A percentile compares a stretch with the other conserved stretches of the same genome.
Conservation (phyloP, 345 rosid species). For the Raphanus sativus region DNA sequence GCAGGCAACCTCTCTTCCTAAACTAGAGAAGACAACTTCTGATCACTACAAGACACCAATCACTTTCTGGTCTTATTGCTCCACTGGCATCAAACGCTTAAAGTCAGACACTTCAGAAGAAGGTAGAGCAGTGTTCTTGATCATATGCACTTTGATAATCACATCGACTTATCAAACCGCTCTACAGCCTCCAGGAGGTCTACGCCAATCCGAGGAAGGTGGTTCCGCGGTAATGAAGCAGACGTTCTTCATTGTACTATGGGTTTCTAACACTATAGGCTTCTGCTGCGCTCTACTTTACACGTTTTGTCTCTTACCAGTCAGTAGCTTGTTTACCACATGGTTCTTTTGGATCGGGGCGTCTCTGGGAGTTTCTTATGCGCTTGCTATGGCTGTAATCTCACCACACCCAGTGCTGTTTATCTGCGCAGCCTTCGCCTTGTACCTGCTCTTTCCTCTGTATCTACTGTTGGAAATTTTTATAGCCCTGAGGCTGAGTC, state of each 20-base stretch:
- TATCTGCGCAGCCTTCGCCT: not conserved
- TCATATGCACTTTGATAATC: constrained; percentile 22
- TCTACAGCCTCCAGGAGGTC: constrained; percentile 29
- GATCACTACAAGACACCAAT: not conserved
- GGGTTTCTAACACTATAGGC: constrained; percentile 22
- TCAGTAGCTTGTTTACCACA: not conserved
- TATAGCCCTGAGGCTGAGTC: not conserved
- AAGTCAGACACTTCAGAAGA: not conserved
- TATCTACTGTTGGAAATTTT: not conserved
- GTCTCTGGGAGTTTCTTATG: constrained; percentile 22
- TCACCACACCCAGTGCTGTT: constrained; percentile 5
- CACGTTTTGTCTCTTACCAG: constrained; percentile 35
- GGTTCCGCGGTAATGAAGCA: constrained; percentile 20
- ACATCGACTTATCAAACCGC: constrained; percentile 31
- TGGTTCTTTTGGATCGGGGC: constrained; percentile 9
- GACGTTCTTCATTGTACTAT: constrained; percentile 12
- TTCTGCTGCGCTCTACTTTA: constrained; percentile 22
- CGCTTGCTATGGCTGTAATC: constrained; percentile 23
- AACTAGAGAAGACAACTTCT: not conserved
- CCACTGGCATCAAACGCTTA: not conserved
- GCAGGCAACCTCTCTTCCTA: not conserved
- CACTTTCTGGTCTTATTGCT: not conserved
- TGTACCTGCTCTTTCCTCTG: constrained; percentile 6
- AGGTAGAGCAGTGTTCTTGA: constrained; percentile 1
- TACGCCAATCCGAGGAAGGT: constrained; percentile 12